phyloP scores from a whole-genome alignment of 2,329 filamentous ascomycete genomes.

The Pleurostoma richardsiae region DNA sequence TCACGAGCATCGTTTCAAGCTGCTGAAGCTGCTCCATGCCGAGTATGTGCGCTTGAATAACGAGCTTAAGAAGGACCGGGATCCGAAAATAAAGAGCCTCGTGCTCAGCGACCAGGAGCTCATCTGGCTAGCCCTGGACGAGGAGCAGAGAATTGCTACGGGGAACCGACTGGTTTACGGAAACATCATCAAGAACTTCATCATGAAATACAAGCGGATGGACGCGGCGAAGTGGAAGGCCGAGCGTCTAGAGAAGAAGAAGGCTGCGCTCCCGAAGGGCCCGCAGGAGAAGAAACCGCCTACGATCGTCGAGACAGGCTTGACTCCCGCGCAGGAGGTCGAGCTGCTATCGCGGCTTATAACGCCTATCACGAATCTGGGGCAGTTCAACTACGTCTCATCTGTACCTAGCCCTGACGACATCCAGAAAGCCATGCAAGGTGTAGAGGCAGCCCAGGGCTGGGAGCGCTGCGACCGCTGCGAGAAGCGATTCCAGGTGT shows the following conservation, averaged over 20 bases:
- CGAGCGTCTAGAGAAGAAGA: constrained; percentile 40
- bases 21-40: constrained; percentile 59
- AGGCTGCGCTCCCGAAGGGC: constrained; percentile 22
- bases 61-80: constrained; percentile 48
- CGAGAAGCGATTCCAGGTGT: constrained; percentile 81
- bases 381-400: constrained; percentile 70
- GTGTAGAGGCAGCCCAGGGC: constrained; percentile 61
- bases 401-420: constrained; percentile 59
- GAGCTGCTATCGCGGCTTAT: constrained; percentile 56
- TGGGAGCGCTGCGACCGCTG: constrained; percentile 92
- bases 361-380: constrained; percentile 60
- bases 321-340: constrained; percentile 64
- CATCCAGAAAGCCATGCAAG: constrained; percentile 60
- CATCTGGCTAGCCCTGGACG: constrained; percentile 64
- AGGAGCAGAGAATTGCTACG: constrained; percentile 71
- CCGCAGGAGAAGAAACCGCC: constrained; percentile 31
- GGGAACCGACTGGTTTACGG: constrained; percentile 68
- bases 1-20: constrained; percentile 49
- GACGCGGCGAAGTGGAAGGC: constrained; percentile 64
- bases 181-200: constrained; percentile 78
- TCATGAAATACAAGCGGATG: constrained; percentile 75
- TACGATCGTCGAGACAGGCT: constrained; percentile 61
- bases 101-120: constrained; percentile 60
- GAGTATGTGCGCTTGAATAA: constrained; percentile 64
- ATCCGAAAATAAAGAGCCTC: constrained; percentile 41